phyloP scores from a whole-genome alignment of 345 rosid genomes.

The Gossypioides kirkii region DNA sequence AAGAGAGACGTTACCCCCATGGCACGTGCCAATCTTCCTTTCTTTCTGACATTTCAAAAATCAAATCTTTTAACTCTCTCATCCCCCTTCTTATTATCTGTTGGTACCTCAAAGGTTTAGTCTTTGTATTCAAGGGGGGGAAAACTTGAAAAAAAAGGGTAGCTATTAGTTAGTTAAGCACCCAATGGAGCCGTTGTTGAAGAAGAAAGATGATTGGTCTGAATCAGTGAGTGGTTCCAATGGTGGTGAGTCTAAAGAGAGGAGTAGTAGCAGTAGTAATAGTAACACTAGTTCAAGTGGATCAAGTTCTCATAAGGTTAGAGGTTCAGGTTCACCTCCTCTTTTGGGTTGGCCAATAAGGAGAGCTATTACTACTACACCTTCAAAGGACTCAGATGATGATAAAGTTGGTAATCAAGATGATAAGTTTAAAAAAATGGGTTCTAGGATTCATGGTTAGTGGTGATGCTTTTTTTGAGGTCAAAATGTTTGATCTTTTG shows the following conservation, averaged over 20 bases:
- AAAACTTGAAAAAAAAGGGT: not conserved
- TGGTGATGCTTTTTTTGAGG: not conserved
- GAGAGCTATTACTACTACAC: conserved; percentile 31
- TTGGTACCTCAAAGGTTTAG: not conserved
- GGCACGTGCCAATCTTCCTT: not conserved
- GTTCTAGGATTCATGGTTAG: conserved; percentile 51
- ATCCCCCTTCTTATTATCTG: not conserved
- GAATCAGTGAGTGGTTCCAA: conserved; percentile 30
- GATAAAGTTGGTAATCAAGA: conserved; percentile 14
- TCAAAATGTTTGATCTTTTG: not conserved
- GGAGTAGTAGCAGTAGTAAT: conserved; percentile 44
- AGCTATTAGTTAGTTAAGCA: not conserved
- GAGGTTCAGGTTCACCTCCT: conserved; percentile 40
- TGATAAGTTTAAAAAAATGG: conserved; percentile 31
- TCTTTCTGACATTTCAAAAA: not conserved
- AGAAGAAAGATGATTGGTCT: conserved; percentile 32
- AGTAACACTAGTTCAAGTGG: conserved; percentile 41
- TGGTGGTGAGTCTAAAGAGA: conserved; percentile 48
- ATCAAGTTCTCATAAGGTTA: conserved; percentile 33
- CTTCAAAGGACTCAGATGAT: conserved; percentile 31
- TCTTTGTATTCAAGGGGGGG: not conserved
- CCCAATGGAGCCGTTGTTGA: conserved; percentile 52
- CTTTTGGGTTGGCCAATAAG: conserved; percentile 92
- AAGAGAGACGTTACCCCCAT: conserved; percentile 24
- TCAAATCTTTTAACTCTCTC: conserved; percentile 30